These are phyloP conservation scores for Tolypocladium inflatum DNA, from an alignment of 2,329 filamentous ascomycete genomes.

Conservation along the genomic window DNA sequence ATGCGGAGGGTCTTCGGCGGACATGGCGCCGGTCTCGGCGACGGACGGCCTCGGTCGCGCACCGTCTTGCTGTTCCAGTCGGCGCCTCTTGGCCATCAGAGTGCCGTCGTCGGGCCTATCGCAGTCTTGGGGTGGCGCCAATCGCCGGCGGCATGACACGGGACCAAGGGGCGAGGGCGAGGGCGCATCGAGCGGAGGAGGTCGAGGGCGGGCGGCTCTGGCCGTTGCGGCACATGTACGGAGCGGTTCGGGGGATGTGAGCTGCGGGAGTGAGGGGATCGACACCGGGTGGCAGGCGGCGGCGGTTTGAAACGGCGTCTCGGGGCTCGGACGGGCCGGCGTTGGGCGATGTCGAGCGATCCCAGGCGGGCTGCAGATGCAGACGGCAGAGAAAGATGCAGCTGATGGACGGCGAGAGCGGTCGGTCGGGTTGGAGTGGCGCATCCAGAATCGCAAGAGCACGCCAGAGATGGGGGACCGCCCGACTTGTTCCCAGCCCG, in stretches of 20 bases:
- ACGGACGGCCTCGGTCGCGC: constrained; percentile 4
- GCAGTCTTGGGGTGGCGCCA: neutral
- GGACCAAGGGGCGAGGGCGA: neutral
- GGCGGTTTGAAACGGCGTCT: neutral
- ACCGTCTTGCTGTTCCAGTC: constrained; percentile 17
- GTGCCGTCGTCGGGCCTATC: constrained; percentile 7
- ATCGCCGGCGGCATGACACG: neutral
- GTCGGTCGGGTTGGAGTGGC: neutral
- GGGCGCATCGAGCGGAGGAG: neutral
- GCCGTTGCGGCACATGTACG: neutral
- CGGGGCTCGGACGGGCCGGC: neutral
- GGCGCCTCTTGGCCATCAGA: constrained; percentile 24
- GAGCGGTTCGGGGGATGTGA: neutral
- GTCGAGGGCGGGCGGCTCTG: too few relatives aligned
- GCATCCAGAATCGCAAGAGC: neutral
- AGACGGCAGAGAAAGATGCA: too few relatives aligned
- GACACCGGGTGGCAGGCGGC: neutral
- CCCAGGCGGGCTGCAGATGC: neutral
- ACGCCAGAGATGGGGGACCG: neutral
- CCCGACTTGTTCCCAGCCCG: neutral
- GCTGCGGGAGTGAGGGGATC: neutral
- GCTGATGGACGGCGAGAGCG: neutral
- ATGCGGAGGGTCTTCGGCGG: neutral
- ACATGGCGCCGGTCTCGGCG: neutral
- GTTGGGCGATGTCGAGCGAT: neutral